phyloP scores from a whole-genome alignment of 257 asterid genomes.

The Leptodermis oblonga region DNA sequence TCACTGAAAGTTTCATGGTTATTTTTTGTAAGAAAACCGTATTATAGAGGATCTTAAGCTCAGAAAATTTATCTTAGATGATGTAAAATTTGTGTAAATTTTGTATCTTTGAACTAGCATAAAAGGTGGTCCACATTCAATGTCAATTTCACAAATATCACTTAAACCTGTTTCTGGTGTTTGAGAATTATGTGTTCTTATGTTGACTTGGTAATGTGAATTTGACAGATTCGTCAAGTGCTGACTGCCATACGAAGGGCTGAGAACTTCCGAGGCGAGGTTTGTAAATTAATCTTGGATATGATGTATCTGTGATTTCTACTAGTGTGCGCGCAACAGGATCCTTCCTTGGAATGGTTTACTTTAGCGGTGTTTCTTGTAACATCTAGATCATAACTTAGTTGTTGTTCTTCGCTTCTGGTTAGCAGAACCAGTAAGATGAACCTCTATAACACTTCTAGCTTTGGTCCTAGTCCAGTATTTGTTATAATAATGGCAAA shows the following conservation, averaged over 20 bases:
- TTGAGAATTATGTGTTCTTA: not conserved
- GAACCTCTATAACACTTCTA: not conserved
- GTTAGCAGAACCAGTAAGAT: not conserved
- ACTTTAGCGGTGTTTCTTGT: not conserved
- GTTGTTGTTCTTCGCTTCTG: not conserved
- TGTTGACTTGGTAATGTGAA: constrained; percentile 2
- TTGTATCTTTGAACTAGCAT: not conserved
- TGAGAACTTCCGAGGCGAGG: constrained; percentile 64
- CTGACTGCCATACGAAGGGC: constrained; percentile 75
- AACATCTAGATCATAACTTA: not conserved
- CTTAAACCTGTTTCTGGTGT: not conserved
- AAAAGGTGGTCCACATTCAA: not conserved
- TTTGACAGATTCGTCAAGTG: constrained; percentile 70
- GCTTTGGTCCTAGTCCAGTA: not conserved
- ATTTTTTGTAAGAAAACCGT: not conserved
- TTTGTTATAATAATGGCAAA: not conserved
- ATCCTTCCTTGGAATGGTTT: not conserved
- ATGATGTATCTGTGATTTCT: not conserved
- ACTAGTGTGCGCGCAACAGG: not conserved
- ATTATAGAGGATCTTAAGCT: not conserved
- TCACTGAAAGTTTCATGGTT: not conserved
- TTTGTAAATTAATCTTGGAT: constrained; percentile 34
- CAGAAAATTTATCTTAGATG: not conserved
- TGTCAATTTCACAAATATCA: not conserved
- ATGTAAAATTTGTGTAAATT: not conserved